phyloP scores from a whole-genome alignment of 352 stramenopile genomes.

The Phytophthora foliorum region DNA sequence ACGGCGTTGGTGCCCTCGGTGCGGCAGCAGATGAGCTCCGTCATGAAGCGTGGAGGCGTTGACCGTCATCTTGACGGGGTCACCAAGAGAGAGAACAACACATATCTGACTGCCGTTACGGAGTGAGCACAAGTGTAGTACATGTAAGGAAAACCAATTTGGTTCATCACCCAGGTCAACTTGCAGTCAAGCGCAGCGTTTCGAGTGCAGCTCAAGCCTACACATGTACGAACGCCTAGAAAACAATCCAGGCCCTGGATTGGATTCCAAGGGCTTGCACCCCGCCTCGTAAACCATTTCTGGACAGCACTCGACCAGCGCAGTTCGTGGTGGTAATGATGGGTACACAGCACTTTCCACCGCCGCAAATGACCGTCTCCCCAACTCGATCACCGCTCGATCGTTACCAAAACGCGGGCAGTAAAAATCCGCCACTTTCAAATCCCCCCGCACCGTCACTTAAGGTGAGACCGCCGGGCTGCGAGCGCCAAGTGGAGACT shows the following conservation, averaged over 20 bases:
- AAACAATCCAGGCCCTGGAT: slow-evolving; percentile 30
- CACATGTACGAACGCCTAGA: not conserved
- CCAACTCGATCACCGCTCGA: slow-evolving; percentile 4
- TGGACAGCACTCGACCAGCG: not conserved
- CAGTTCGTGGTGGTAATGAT: not conserved
- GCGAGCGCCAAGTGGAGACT: not conserved
- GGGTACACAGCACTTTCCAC: not conserved
- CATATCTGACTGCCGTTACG: slow-evolving; percentile 7
- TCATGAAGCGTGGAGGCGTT: not conserved
- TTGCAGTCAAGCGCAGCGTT: slow-evolving; percentile 6
- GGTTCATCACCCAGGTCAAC: not conserved
- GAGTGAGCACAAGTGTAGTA: no score
- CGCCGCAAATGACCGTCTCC: not conserved
- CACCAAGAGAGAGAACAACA: slow-evolving; percentile 10
- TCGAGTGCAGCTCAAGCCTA: slow-evolving; percentile 5
- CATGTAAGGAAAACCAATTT: not conserved
- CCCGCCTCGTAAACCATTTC: slow-evolving; percentile 14
- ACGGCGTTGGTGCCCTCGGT: slow-evolving; percentile 27
- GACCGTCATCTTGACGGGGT: slow-evolving; percentile 3
- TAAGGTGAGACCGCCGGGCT: slow-evolving; percentile 6
- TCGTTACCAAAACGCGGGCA: not conserved
- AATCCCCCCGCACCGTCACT: slow-evolving; percentile 5
- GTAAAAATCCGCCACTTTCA: slow-evolving; percentile 19
- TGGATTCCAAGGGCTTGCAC: no score
- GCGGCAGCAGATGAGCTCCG: not conserved